Evolutionary conservation across 768 basidiomycete genomes (phyloP), one percentile per base, ranked within the genome.

Genomic region (Leccinellum rugosiceps): DNA sequence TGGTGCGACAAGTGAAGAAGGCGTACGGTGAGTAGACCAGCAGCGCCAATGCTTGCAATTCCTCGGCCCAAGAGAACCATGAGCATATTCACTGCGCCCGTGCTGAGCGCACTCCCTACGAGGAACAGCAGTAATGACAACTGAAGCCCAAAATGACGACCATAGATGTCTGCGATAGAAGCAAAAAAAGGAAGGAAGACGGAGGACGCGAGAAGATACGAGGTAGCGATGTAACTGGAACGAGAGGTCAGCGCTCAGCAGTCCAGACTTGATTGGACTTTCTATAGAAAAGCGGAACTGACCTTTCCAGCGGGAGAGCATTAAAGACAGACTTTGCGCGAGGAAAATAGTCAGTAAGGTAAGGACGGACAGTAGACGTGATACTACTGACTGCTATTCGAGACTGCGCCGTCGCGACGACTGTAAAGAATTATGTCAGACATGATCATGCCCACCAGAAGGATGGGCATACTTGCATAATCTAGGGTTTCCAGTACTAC

Each of bases 101-200:
- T 83, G 50, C 80, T 75, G 48, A 83, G 52, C 7, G 76, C 74
- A 46, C 78, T 78, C 11, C 80, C 80, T 32, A 78, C 44, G 21
- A 79, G 64, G 65, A 83, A 83, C 55, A 80, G 63, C 13, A 78
- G 6, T 11, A 83, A 63, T 3, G 78, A 70, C 2, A 77, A 17
- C 58, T 82, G 81, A 32, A 81, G 67, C 1, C 79, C 76, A 56
- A 71, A 72, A 59, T 82, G 75, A 1, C 82, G 77, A 9, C 81
- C 81, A 67, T 76, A 80, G 21, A 82, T 71, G 58, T 82, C 81
- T 10, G 80, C 76, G 7, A 83, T 57, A 7, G 77, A 77, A 1
- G 78, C 80, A 45, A 79, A 83, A 8, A 83, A 62, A 6, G 81
- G 81, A 9, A 83, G 68, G 65, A 82, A 83, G 49, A 81, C 78